Base-by-base conservation (phyloP, 345 rosid species). In the Pelargonium nanum region DNA sequence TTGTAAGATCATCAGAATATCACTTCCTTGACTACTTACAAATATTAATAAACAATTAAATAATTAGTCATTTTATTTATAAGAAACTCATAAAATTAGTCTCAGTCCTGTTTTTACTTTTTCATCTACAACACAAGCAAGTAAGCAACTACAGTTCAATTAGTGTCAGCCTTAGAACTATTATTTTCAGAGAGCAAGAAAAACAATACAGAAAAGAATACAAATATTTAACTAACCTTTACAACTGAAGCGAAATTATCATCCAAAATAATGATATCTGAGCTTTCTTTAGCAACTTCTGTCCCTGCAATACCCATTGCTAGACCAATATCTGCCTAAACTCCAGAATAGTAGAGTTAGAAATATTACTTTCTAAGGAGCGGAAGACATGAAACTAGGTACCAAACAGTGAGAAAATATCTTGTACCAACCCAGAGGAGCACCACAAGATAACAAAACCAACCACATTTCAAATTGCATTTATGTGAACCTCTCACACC, bases 271-370 rank as follows among this genome's bases (percentile, higher is more conserved):
- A 76, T 25, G 3, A 76, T 72, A 34, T 72, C 80, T 0, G 80
- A 69, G 69, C 74, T 69, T 58, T 76, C 76, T 19, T 69, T 76
- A 4, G 69, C 72, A 24, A 72, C 80, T 54, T 76, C 74, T 1
- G 69, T 72, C 44, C 80, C 80, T 53, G 63, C 66, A 24, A 63
- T 69, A 50, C 80, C 74, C 80, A 69, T 76, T 26, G 74, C 61
- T 19, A 76, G 66, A 13, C 80, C 80, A 58, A 72, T 56, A 59
- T 75, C 76, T 19, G 80, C 78, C 61, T 67, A 70, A 28, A 63
- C 23, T 5, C 40, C 64, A 61, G 23, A 21, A 2, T 19, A 13
- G 26, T 23, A 50, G 26, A 20, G 15, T 45, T 61, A 45, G 24
- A 10, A 0, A n/a, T n/a, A n/a, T n/a, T n/a, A n/a, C n/a, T n/a